A percentile compares a stretch with the other conserved stretches of the same genome.
Conservation (phyloP, 352 stramenopile genomes). For the Pelagophyceae sp. region DNA sequence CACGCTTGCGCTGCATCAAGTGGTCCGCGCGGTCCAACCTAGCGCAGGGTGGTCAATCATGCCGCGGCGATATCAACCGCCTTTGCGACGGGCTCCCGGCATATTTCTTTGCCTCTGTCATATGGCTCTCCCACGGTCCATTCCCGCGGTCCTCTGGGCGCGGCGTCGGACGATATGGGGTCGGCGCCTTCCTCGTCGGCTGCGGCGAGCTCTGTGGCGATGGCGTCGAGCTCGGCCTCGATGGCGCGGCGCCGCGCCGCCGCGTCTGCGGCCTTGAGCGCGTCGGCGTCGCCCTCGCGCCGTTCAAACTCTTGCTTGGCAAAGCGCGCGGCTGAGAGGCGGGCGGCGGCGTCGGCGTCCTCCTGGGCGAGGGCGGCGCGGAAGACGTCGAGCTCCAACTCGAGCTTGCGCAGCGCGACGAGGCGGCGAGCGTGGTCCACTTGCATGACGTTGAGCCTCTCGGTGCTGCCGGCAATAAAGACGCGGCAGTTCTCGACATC, state of each 20-base stretch:
- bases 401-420: neutral
- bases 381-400: neutral
- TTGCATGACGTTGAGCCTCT: neutral
- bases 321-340: neutral
- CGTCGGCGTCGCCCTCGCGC: neutral
- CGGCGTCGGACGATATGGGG: too few species aligned
- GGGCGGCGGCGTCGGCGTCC: neutral
- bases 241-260: neutral
- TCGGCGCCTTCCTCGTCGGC: neutral
- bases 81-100: too few species aligned
- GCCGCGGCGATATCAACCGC: too few species aligned
- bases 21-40: too few species aligned
- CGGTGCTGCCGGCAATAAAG: neutral
- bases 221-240: neutral
- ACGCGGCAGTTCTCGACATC: neutral
- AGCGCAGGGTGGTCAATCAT: too few species aligned
- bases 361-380: neutral
- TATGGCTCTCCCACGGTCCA: too few species aligned
- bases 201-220: neutral
- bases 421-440: neutral
- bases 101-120: too few species aligned
- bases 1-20: neutral
- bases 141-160: too few species aligned
- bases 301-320: constrained; percentile 10
- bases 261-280: neutral